These are phyloP conservation scores for Carex myosuroides DNA, from an alignment of 176 grass and related monocot species.

Conservation along the genomic window DNA sequence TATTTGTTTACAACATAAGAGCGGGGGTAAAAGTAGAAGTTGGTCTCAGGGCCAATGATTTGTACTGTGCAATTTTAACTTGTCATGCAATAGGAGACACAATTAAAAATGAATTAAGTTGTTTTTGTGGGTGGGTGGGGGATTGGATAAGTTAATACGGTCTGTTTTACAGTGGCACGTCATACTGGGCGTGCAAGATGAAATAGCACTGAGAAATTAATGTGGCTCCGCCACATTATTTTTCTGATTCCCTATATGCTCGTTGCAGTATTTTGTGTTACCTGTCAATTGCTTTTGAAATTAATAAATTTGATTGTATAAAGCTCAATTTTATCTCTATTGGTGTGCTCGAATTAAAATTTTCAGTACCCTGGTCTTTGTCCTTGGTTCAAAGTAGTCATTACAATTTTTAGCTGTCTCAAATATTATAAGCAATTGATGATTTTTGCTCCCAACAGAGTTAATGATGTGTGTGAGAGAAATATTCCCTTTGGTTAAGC, in stretches of 20 bases:
- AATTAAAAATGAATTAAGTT: background rate
- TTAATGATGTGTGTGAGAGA: background rate
- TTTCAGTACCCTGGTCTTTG: background rate
- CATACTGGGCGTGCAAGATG: background rate
- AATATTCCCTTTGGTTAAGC: background rate
- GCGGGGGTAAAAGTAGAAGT: constrained; percentile 72
- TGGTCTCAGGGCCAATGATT: constrained; percentile 53
- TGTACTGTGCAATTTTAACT: constrained; percentile 1
- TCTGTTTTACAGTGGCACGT: background rate
- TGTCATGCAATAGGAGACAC: background rate
- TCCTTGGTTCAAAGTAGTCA: background rate
- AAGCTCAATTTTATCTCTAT: no score
- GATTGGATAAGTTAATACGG: background rate
- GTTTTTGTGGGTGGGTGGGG: background rate
- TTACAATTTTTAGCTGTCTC: background rate
- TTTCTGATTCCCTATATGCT: no score
- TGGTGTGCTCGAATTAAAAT: no score
- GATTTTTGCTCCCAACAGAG: background rate
- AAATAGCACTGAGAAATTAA: background rate
- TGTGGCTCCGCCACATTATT: no score
- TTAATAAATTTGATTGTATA: no score
- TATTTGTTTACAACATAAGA: constrained; percentile 60
- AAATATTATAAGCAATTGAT: background rate
- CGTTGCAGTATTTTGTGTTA: no score
- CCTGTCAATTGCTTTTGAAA: no score